These are phyloP conservation scores for Thyridium curvatum DNA, from an alignment of 2,329 filamentous ascomycete genomes.

Conservation along the genomic window DNA sequence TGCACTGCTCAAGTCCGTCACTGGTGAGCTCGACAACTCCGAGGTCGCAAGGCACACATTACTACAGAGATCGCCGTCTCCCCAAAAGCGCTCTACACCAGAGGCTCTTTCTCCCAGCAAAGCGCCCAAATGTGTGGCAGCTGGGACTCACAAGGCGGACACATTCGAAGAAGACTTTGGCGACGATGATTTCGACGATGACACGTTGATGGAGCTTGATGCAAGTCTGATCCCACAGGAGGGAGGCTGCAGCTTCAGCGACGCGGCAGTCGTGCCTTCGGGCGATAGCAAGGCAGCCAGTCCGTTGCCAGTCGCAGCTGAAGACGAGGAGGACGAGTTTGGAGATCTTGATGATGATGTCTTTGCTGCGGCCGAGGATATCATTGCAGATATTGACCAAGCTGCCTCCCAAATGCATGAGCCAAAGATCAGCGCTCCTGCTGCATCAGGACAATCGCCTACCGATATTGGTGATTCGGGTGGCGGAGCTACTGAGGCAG, in stretches of 20 bases:
- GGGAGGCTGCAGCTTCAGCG: slow-evolving; percentile 1
- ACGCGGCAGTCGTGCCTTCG: slow-evolving; percentile 2
- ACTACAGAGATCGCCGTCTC: slow-evolving; percentile 35
- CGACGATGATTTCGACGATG: slow-evolving; percentile 54
- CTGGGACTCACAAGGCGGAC: slow-evolving; percentile 4
- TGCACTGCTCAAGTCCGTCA: slow-evolving; percentile 61
- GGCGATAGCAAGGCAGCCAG: not conserved
- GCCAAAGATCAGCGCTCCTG: slow-evolving; percentile 2
- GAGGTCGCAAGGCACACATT: slow-evolving; percentile 20
- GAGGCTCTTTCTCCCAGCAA: slow-evolving; percentile 8
- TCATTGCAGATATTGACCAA: slow-evolving; percentile 28
- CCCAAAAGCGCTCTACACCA: slow-evolving; percentile 27
- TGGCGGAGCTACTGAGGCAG: slow-evolving; percentile 17
- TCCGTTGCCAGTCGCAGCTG: not conserved
- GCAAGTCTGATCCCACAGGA: slow-evolving; percentile 24
- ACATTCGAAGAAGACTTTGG: slow-evolving; percentile 36
- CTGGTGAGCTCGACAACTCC: slow-evolving; percentile 41
- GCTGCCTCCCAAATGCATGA: slow-evolving; percentile 6
- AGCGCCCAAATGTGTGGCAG: slow-evolving; percentile 1
- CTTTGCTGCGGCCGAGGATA: slow-evolving; percentile 39
- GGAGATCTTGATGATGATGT: slow-evolving; percentile 60
- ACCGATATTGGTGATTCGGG: slow-evolving; percentile 12
- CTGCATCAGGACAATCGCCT: slow-evolving; percentile 6
- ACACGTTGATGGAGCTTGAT: slow-evolving; percentile 49
- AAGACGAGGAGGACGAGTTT: slow-evolving; percentile 42